Percentiles rank a stretch among this genome's conserved stretches.
Conservation (phyloP, 2,329 filamentous ascomycete genomes). For the Kalaharituber pfeilii region DNA sequence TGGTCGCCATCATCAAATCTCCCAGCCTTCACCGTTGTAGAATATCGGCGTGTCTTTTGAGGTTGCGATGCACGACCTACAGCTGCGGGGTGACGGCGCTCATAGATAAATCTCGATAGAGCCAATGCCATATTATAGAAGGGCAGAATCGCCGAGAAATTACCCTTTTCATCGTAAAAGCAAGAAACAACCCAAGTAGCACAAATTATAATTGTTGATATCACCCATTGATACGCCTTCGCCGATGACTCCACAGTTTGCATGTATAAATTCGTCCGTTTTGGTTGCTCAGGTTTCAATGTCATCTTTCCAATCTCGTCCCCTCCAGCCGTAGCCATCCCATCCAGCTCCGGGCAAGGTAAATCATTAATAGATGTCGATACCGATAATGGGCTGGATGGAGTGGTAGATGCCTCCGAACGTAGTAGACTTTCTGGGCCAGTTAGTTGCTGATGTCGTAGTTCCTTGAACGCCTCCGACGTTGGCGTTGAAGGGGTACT, state of each 20-base stretch:
- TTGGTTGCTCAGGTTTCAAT: slow-evolving; percentile 29
- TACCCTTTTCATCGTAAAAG: slow-evolving; percentile 64
- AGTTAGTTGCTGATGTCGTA: slow-evolving; percentile 10
- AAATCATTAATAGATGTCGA: slow-evolving; percentile 5
- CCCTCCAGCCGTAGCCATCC: slow-evolving; percentile 13
- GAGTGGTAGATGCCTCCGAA: slow-evolving; percentile 32
- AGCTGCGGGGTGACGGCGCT: neutral
- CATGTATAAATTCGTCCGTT: slow-evolving; percentile 28
- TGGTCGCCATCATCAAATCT: slow-evolving; percentile 16
- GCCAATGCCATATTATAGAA: slow-evolving; percentile 26
- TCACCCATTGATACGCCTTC: slow-evolving; percentile 58
- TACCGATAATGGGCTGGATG: slow-evolving; percentile 19
- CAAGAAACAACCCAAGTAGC: slow-evolving; percentile 66
- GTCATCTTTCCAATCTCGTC: slow-evolving; percentile 27
- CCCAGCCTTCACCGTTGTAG: slow-evolving; percentile 2
- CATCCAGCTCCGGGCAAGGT: neutral
- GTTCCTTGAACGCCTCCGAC: slow-evolving; percentile 24
- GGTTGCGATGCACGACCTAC: neutral
- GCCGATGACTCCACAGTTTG: slow-evolving; percentile 51
- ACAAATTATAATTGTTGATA: slow-evolving; percentile 62
- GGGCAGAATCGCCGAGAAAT: slow-evolving; percentile 61
- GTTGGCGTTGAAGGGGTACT: slow-evolving; percentile 36
- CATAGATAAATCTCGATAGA: neutral
- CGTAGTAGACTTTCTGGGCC: slow-evolving; percentile 27
- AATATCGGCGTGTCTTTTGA: neutral